A percentile compares a stretch with the other conserved stretches of the same genome.
phyloP scores from a whole-genome alignment of 2,329 filamentous ascomycete species.

The Monilinia polystroma region DNA sequence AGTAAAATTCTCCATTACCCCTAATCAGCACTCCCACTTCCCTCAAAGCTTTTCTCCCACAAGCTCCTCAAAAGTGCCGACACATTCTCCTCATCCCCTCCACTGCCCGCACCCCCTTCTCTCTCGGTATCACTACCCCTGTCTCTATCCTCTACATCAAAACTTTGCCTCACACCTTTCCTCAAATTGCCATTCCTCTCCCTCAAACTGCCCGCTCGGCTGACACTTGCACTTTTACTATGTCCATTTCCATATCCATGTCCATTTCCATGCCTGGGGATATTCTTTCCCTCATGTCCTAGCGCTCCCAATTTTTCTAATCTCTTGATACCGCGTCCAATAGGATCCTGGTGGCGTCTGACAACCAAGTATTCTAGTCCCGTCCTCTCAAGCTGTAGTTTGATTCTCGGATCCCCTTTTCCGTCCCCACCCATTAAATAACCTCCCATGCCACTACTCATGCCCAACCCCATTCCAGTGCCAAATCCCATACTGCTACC shows the following conservation, averaged over 20 bases:
- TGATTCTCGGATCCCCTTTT: conserved; percentile 59
- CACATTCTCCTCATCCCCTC: conserved; percentile 44
- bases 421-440: conserved; percentile 44
- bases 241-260: conserved; percentile 34
- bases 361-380: conserved; percentile 74
- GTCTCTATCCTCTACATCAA: conserved; percentile 37
- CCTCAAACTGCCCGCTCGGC: conserved; percentile 27
- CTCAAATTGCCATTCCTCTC: conserved; percentile 17
- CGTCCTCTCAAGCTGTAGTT: conserved; percentile 65
- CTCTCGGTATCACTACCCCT: conserved; percentile 33
- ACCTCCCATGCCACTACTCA: conserved; percentile 30
- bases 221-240: conserved; percentile 26
- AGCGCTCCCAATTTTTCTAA: conserved; percentile 52
- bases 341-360: conserved; percentile 67
- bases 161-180: conserved; percentile 45
- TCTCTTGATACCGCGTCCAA: conserved; percentile 60
- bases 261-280: conserved; percentile 44
- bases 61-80: conserved; percentile 54
- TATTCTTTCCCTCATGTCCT: conserved; percentile 50
- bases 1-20: neutral
- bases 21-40: conserved; percentile 48
- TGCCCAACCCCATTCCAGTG: neutral
- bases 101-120: conserved; percentile 25
- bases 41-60: conserved; percentile 61
- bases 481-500: conserved; percentile 21